phyloP scores from a whole-genome alignment of 192 early-diverging fungal genomes.

The Diversispora epigaea region DNA sequence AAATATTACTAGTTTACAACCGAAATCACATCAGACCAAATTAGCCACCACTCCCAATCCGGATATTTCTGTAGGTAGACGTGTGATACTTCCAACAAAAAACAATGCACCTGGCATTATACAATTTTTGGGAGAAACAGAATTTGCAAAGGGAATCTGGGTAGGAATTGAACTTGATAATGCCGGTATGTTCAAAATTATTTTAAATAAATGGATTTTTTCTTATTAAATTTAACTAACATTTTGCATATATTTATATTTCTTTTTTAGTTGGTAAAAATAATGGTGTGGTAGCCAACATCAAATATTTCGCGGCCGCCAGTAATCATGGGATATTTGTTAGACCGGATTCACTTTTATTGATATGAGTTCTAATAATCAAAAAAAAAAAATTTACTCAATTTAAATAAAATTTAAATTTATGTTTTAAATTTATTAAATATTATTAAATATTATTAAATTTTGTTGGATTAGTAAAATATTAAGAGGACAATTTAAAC shows the following conservation, averaged over 20 bases:
- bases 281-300: constrained; percentile 26
- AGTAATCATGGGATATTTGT: constrained; percentile 32
- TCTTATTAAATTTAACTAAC: constrained; percentile 4
- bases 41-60: constrained; percentile 20
- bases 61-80: constrained; percentile 32
- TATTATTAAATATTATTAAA: no score
- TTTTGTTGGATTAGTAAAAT: no score
- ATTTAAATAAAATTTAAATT: no score
- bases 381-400: background rate
- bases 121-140: constrained; percentile 34
- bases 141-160: constrained; percentile 32
- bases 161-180: constrained; percentile 31
- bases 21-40: constrained; percentile 24
- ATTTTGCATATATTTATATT: no score
- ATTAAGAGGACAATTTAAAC: no score
- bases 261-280: constrained; percentile 31
- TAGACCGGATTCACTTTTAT: constrained; percentile 30
- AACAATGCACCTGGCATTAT: constrained; percentile 29
- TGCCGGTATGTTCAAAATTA: constrained; percentile 12
- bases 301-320: constrained; percentile 20
- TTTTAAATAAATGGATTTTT: no score
- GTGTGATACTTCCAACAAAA: constrained; percentile 31
- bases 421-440: no score
- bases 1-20: constrained; percentile 11
- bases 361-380: constrained; percentile 10